Evolutionary conservation across 2,329 filamentous ascomycete genomes (phyloP).

Genomic region (Colletotrichum shisoi): DNA sequence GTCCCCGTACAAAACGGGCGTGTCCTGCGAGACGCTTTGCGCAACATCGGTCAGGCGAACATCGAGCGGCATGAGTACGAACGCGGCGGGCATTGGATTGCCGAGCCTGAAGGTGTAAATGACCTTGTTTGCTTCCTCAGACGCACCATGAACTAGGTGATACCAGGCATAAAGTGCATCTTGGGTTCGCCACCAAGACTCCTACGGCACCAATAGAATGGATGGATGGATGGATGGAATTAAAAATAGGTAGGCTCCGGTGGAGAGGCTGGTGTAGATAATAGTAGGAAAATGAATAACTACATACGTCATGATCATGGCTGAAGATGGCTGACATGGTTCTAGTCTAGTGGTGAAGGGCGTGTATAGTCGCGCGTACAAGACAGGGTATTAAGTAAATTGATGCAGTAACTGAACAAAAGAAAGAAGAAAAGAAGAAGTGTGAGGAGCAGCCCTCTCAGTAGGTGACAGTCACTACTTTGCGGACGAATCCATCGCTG

Average conservation of each 20-base stretch:
- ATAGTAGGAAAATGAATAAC: background rate
- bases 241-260: background rate
- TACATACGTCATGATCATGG: background rate
- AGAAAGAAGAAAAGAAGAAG: background rate
- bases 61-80: conserved; percentile 46
- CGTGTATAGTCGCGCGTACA: background rate
- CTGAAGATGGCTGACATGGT: no score
- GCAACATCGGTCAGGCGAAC: background rate
- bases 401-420: no score
- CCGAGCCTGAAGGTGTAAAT: conserved; percentile 44
- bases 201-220: no score
- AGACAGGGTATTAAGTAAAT: background rate
- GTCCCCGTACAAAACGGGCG: conserved; percentile 44
- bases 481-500: conserved; percentile 43
- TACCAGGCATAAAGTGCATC: background rate
- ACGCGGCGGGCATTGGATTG: conserved; percentile 44
- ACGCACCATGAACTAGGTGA: background rate
- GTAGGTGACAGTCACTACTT: conserved; percentile 46
- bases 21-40: conserved; percentile 41
- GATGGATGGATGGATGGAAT: background rate
- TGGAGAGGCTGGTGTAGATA: background rate
- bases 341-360: background rate
- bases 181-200: no score
- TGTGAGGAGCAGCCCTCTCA: background rate
- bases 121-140: conserved; percentile 41